Conservation (phyloP, 2,329 filamentous ascomycete genomes). For the Xylaria hypoxylon region DNA sequence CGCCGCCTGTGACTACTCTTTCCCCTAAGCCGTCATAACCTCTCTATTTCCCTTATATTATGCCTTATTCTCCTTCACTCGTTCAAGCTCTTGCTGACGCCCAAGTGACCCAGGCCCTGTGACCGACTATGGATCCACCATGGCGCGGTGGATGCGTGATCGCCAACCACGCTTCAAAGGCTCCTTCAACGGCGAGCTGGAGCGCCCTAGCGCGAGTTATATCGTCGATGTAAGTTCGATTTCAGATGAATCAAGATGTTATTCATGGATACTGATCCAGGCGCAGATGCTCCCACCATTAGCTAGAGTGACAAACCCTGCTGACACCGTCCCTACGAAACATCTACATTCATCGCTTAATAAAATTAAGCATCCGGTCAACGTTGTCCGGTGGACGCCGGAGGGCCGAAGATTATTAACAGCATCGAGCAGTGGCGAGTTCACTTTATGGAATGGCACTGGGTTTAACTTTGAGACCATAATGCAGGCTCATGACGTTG, state of each 20-base stretch:
- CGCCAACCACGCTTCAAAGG: slow-evolving; percentile 81
- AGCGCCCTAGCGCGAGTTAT: slow-evolving; percentile 89
- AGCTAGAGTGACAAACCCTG: slow-evolving; percentile 78
- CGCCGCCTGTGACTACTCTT: neutral
- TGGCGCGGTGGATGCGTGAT: slow-evolving; percentile 91
- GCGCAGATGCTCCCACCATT: slow-evolving; percentile 85
- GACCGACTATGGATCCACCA: slow-evolving; percentile 91
- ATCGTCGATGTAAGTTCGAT: slow-evolving; percentile 80
- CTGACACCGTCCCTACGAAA: slow-evolving; percentile 91
- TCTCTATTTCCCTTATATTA: neutral
- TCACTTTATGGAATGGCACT: slow-evolving; percentile 98
- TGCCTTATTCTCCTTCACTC: slow-evolving; percentile 4
- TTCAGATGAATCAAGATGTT: slow-evolving; percentile 1
- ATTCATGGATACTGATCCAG: slow-evolving; percentile 20
- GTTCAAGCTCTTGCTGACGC: slow-evolving; percentile 33
- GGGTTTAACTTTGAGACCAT: slow-evolving; percentile 99
- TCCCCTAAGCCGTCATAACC: neutral
- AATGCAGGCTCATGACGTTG: slow-evolving; percentile 95
- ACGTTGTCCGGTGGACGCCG: slow-evolving; percentile 96
- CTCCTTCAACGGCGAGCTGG: slow-evolving; percentile 77
- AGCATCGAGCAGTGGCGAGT: slow-evolving; percentile 95
- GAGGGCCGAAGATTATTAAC: slow-evolving; percentile 92
- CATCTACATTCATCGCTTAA: slow-evolving; percentile 98
- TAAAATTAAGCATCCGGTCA: slow-evolving; percentile 97
- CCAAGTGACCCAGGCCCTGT: slow-evolving; percentile 73